These are phyloP conservation scores for Komagataella pastoris DNA, from an alignment of 805 yeast species.

Conservation along the genomic window DNA sequence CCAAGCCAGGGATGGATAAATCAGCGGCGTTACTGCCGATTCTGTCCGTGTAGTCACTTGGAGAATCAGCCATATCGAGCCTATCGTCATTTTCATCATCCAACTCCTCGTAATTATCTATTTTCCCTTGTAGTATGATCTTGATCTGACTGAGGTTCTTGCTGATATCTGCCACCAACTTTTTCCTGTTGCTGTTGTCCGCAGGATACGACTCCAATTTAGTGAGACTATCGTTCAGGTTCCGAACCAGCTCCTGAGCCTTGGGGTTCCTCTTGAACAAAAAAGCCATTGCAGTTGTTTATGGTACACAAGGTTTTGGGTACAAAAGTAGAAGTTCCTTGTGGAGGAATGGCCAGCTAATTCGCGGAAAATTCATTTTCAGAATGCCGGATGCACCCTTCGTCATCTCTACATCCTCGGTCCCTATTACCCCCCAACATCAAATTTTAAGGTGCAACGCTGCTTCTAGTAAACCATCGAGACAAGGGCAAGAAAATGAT, in stretches of 20 bases:
- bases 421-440: too few relatives aligned
- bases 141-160: conserved; percentile 53
- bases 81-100: conserved; percentile 8
- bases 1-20: neutral
- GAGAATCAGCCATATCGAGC: neutral
- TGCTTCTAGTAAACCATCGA: too few relatives aligned
- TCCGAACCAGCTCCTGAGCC: conserved; percentile 77
- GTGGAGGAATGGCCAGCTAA: neutral
- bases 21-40: neutral
- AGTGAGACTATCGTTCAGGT: conserved; percentile 57
- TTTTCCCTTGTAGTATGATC: conserved; percentile 40
- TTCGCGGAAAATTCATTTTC: neutral
- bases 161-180: conserved; percentile 59
- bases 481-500: too few relatives aligned
- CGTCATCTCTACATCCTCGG: too few relatives aligned
- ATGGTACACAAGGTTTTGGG: neutral
- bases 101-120: conserved; percentile 47
- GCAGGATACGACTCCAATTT: conserved; percentile 34
- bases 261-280: conserved; percentile 84
- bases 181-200: conserved; percentile 18
- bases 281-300: conserved; percentile 51
- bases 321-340: neutral
- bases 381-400: neutral
- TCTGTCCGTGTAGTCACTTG: neutral
- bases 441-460: too few relatives aligned